A percentile compares a stretch with the other conserved stretches of the same genome.
Conservation (phyloP, 768 basidiomycete genomes). For the Suillus brevipes region DNA sequence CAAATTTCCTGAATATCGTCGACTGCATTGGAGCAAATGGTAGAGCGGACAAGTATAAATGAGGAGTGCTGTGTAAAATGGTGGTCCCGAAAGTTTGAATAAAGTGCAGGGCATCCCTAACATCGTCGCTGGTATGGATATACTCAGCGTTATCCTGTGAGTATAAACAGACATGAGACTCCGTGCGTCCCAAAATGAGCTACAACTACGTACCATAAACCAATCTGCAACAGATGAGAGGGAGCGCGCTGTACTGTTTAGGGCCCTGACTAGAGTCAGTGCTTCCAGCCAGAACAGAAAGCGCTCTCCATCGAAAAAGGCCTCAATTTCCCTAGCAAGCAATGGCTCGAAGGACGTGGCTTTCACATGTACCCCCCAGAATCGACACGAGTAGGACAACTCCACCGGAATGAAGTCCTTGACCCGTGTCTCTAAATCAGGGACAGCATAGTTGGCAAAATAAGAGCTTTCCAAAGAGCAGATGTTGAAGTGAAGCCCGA, state of each 20-base stretch:
- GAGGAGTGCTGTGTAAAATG: constrained; percentile 21
- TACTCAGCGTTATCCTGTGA: not conserved
- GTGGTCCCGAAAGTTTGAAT: constrained; percentile 15
- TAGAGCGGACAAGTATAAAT: constrained; percentile 29
- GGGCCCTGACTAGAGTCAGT: not conserved
- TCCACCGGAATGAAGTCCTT: constrained; percentile 5
- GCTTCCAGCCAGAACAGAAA: constrained; percentile 14
- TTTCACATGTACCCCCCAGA: constrained; percentile 14
- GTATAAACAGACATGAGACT: not conserved
- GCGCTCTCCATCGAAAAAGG: constrained; percentile 9
- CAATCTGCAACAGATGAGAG: not conserved
- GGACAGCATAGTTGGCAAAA: constrained; percentile 27
- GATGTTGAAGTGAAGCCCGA: constrained; percentile 36
- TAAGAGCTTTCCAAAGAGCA: constrained; percentile 34
- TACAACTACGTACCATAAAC: not conserved
- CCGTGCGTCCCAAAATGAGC: not conserved
- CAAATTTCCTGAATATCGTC: not conserved
- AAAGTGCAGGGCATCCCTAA: constrained; percentile 14
- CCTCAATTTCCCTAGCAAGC: not conserved
- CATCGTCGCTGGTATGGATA: not conserved
- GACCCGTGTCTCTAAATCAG: not conserved
- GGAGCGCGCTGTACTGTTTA: not conserved
- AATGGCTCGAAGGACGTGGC: not conserved
- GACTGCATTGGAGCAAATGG: constrained; percentile 24
- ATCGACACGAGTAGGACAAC: constrained; percentile 16